A percentile compares a stretch with the other conserved stretches of the same genome.
Conservation (phyloP, 768 basidiomycete genomes). For the Amanita jacksonii region DNA sequence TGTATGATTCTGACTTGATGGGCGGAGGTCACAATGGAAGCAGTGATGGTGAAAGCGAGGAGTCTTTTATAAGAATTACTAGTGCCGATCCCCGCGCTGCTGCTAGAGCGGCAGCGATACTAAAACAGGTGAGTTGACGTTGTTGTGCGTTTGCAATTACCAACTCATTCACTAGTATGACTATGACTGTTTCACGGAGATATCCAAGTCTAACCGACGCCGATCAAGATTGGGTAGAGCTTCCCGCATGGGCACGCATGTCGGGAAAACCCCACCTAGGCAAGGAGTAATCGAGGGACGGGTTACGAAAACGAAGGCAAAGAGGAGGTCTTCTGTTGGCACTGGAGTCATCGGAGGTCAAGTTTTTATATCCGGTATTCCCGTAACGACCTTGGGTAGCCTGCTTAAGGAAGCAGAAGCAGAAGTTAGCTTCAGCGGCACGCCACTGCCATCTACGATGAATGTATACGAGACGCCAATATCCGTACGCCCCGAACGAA, state of each 20-base stretch:
- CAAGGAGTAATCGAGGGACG: background rate
- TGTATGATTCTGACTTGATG: too few relatives aligned
- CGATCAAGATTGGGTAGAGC: conserved; percentile 14
- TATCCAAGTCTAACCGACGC: conserved; percentile 19
- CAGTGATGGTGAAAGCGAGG: conserved; percentile 30
- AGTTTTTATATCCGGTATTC: conserved; percentile 48
- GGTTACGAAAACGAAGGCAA: conserved; percentile 12
- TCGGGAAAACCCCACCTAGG: conserved; percentile 1
- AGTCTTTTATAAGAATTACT: conserved; percentile 72
- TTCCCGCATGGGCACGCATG: background rate
- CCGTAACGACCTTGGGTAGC: conserved; percentile 42
- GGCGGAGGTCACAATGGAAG: conserved; percentile 13
- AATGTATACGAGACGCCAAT: conserved; percentile 22
- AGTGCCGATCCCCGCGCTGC: conserved; percentile 81
- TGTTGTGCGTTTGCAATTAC: conserved; percentile 2
- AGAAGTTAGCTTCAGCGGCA: conserved; percentile 17
- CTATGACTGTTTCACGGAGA: conserved; percentile 70
- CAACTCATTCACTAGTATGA: conserved; percentile 46
- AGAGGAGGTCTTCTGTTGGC: conserved; percentile 23
- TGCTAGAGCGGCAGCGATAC: conserved; percentile 86
- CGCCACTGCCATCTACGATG: conserved; percentile 11
- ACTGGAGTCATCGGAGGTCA: conserved; percentile 39
- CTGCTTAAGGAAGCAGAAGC: conserved; percentile 51
- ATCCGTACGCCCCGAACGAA: conserved; percentile 2
- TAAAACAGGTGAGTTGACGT: conserved; percentile 60